These are phyloP conservation scores for Limnanthes douglasii DNA, from an alignment of 345 rosid genomes.

Conservation along the genomic window DNA sequence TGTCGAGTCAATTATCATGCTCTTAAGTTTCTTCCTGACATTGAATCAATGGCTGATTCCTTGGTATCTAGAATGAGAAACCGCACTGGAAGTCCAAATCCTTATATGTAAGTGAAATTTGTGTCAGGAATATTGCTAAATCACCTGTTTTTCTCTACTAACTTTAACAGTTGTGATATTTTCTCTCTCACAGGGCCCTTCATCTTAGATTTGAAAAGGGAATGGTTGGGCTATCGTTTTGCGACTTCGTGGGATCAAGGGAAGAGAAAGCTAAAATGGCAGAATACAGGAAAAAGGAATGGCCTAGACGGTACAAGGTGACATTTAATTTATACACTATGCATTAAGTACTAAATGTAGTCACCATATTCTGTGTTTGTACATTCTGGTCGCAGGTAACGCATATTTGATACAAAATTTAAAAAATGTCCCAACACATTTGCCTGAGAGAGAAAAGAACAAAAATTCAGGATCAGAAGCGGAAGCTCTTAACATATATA, in stretches of 20 bases:
- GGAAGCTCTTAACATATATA: too few relatives aligned
- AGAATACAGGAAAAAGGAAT: conserved; percentile 85
- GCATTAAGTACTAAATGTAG: too few relatives aligned
- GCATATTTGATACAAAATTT: too few relatives aligned
- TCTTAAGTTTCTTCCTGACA: conserved; percentile 83
- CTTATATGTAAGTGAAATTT: conserved; percentile 56
- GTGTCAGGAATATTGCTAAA: conserved; percentile 8
- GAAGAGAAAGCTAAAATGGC: conserved; percentile 97
- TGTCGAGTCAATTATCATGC: conserved; percentile 99
- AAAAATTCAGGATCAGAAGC: too few relatives aligned
- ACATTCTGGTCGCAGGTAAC: too few relatives aligned
- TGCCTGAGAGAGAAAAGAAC: too few relatives aligned
- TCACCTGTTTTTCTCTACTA: background rate
- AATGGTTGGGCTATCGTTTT: conserved; percentile 96
- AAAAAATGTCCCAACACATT: too few relatives aligned
- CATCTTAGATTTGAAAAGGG: conserved; percentile 99
- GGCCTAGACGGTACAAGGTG: conserved; percentile 99
- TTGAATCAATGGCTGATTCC: conserved; percentile 83
- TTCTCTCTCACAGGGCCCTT: conserved; percentile 64
- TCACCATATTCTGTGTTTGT: too few relatives aligned
- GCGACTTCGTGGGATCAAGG: conserved; percentile 96
- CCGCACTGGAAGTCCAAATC: conserved; percentile 79
- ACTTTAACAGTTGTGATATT: too few relatives aligned
- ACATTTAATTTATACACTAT: too few relatives aligned
- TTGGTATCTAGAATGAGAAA: conserved; percentile 91